These are phyloP conservation scores for Kluyveromyces siamensis DNA, from an alignment of 805 yeast species.

Conservation along the genomic window DNA sequence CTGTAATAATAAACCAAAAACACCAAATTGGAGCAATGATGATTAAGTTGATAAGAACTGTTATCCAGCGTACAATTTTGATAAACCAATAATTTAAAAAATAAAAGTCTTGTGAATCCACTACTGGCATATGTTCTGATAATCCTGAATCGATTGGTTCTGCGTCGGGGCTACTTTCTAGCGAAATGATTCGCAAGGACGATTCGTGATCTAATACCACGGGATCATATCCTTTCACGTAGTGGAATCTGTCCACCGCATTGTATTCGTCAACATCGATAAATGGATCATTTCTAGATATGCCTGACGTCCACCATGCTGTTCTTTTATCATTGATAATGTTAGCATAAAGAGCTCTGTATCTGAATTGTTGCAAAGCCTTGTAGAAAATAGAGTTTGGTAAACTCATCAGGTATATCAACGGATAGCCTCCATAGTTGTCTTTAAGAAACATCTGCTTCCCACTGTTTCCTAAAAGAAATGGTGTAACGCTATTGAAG, in stretches of 20 bases:
- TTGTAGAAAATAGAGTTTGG: conserved; percentile 49
- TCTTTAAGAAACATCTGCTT: conserved; percentile 63
- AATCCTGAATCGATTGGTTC: not conserved
- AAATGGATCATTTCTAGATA: conserved; percentile 54
- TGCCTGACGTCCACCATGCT: conserved; percentile 76
- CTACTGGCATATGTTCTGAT: not conserved
- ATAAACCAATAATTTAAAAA: conserved; percentile 25
- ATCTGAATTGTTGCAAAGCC: conserved; percentile 45
- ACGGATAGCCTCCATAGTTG: conserved; percentile 34
- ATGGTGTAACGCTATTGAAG: conserved; percentile 58
- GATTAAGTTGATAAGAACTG: conserved; percentile 35
- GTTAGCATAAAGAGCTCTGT: conserved; percentile 60
- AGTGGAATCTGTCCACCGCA: conserved; percentile 36
- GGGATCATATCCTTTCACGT: conserved; percentile 45
- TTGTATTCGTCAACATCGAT: conserved; percentile 35
- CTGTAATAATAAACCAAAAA: conserved; percentile 41
- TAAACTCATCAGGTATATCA: conserved; percentile 58
- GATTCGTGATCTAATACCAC: conserved; percentile 40
- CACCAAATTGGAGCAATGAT: conserved; percentile 58
- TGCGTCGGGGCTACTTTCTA: not conserved
- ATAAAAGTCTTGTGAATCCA: conserved; percentile 10
- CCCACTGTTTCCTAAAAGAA: conserved; percentile 62
- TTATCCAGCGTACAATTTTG: conserved; percentile 40
- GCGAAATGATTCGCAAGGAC: not conserved
- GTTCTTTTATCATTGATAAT: conserved; percentile 73